Base-by-base conservation (phyloP, 139 green algal species). In the Chlorella sorokiniana region DNA sequence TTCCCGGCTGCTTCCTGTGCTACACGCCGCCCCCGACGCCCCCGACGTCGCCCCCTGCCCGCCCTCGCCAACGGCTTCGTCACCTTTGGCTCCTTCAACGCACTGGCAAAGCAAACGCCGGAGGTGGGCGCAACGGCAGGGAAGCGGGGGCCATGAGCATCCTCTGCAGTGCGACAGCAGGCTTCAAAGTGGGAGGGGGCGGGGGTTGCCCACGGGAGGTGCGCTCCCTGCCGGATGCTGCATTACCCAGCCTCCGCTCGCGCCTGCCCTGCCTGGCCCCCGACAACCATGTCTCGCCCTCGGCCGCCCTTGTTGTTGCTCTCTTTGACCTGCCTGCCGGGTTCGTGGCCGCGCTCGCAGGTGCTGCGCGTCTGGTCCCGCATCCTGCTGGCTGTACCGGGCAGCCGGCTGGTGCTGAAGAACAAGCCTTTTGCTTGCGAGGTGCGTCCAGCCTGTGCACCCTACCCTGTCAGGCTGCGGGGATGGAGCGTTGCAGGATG, bases 31-130 rank as follows among this genome's bases (percentile, higher is more conserved):
- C 2, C 62, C 37, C 42, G 92, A 98, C 69, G 91, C 93, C 14
- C 95, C 94, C 1, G 54, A 86, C 0, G 96, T 99, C 38, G 83
- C 91, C 91, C 92, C 0, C 77, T 91, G 40, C 94, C 97, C 20
- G 91, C 91, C 9, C 31, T 89, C 0, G 2, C 65, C 27, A 91
- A 94, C 54, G 94, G 96, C 52, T 98, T 94, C 75, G 78, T 99
- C 52, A 99, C 96, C 0, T 99, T 99, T 87, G 96, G 96, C 56
- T 96, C 88, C 71, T 99, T 99, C 93, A 99, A 99, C 88, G 94
- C 94, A 77, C 91, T 99, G 59, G 96, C 96, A 51, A 99, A 99
- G 85, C 91, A 99, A 61, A 97, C 92, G 5, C 88, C 90, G 25
- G 85, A 92, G 80, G 89, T 95, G 63, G 10, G 81, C 38, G 61